Base-by-base conservation (phyloP, 202 grass and related monocot genomes). In the Musa balbisiana region DNA sequence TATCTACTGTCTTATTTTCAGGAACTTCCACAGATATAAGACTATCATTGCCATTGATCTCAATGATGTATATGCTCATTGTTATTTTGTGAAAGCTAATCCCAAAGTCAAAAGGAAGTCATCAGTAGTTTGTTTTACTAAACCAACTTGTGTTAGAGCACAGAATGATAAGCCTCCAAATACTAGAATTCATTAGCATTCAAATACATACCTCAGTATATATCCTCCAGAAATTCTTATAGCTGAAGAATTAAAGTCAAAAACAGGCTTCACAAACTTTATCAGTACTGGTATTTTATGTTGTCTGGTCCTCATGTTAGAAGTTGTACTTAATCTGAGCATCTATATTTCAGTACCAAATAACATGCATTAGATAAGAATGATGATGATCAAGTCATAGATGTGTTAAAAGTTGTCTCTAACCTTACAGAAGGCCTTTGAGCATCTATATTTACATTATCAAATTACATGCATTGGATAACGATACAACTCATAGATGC, bases 191-290 rank as follows among this genome's bases (percentile, higher is more conserved):
- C 14, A 43, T 53, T 73, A 78, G 58, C 9, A 84, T 16, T 27
- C 15, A 29, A 27, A 60, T 67, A 0, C 82, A 84, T 94, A 76
- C 95, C 95, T 99, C 24, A 88, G 16, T 17, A 94, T 20, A n/a
- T 82, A 78, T 54, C 91, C 95, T 24, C 95, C 95, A 3, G 69
- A 82, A 86, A 99, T 55, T 33, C 68, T 79, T 74, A 99, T 75
- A n/a, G 89, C 83, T 14, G 91, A 99, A 71, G 87, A 92, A 43
- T 82, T 99, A 78, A 99, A 92, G 68, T 90, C 88, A 84, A 99
- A 99, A 54, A 99, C 83, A 2, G 91, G 87, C 81, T 99, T 92
- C 69, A 79, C 79, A 78, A 99, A 99, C 82, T 88, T 90, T 51
- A 99, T 78, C 43, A 99, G 15, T 11, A 99, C 75, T 2, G 80